Percentiles rank a stretch among this genome's conserved stretches.
Evolutionary conservation across 495 filamentous ascomycete species (phyloP).

Genomic region (Aspergillus avenaceus): DNA sequence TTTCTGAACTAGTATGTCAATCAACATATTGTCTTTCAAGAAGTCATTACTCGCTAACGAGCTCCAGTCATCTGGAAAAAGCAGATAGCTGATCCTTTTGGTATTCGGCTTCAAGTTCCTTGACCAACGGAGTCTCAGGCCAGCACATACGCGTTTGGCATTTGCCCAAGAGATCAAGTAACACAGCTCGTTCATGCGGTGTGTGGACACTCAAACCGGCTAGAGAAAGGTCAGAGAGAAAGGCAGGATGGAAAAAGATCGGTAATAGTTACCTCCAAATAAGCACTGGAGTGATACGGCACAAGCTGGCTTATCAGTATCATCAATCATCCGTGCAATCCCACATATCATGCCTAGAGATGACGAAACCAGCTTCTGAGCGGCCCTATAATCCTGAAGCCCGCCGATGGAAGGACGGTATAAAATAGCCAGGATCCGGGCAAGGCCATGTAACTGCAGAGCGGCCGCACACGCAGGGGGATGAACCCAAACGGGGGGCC

Average conservation of each 20-base stretch:
- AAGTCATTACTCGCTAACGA: too few species aligned
- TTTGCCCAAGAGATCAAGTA: constrained; percentile 19
- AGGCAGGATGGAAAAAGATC: not conserved
- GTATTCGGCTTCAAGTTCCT: constrained; percentile 25
- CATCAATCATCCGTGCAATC: constrained; percentile 18
- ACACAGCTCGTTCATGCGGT: constrained; percentile 19
- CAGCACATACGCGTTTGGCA: constrained; percentile 20
- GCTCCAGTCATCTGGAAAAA: constrained; percentile 12
- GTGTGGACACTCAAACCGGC: constrained; percentile 26
- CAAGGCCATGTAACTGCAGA: constrained; percentile 26
- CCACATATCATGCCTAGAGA: constrained; percentile 20
- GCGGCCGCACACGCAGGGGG: constrained; percentile 23
- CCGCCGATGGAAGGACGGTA: constrained; percentile 25
- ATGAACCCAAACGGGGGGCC: constrained; percentile 29
- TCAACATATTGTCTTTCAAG: too few species aligned
- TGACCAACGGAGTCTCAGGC: constrained; percentile 19
- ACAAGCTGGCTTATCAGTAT: constrained; percentile 16
- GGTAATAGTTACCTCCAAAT: constrained; percentile 20
- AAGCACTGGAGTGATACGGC: constrained; percentile 22
- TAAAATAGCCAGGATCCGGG: constrained; percentile 22
- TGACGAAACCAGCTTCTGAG: constrained; percentile 5
- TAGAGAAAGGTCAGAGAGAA: not conserved
- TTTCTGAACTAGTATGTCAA: too few species aligned
- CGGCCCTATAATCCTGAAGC: constrained; percentile 18
- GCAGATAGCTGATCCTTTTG: constrained; percentile 18